Evolutionary conservation across 805 yeast genomes (phyloP).

Genomic region (Pichia nakasei): DNA sequence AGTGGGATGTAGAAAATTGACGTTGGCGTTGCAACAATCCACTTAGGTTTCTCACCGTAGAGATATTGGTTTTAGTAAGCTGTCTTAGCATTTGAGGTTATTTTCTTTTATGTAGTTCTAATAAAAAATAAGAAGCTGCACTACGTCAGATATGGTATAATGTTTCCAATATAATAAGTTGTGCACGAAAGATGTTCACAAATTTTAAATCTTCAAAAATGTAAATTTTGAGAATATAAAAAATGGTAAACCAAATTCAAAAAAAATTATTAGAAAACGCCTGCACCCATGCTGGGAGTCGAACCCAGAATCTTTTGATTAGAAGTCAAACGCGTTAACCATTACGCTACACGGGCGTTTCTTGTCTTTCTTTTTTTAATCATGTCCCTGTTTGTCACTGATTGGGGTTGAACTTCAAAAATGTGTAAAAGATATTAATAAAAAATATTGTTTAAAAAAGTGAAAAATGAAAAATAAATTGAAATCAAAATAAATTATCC

Average conservation of each 20-base stretch:
- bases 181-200: not conserved
- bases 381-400: no score
- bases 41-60: no score
- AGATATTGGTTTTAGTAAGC: not conserved
- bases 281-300: slow-evolving; percentile 40
- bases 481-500: no score
- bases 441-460: no score
- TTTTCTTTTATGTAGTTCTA: not conserved
- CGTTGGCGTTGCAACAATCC: not conserved
- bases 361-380: no score
- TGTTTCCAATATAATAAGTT: not conserved
- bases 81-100: not conserved
- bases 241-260: not conserved
- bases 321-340: slow-evolving; percentile 63
- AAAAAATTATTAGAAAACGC: slow-evolving; percentile 5
- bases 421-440: no score
- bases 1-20: not conserved
- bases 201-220: not conserved
- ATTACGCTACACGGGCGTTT: slow-evolving; percentile 51
- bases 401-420: no score
- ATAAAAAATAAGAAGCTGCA: no score
- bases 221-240: not conserved
- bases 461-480: no score
- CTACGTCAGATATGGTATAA: no score
- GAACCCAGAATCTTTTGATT: slow-evolving; percentile 58